phyloP scores from a whole-genome alignment of 2,329 filamentous ascomycete species.

The Colletotrichum euphorbiae region DNA sequence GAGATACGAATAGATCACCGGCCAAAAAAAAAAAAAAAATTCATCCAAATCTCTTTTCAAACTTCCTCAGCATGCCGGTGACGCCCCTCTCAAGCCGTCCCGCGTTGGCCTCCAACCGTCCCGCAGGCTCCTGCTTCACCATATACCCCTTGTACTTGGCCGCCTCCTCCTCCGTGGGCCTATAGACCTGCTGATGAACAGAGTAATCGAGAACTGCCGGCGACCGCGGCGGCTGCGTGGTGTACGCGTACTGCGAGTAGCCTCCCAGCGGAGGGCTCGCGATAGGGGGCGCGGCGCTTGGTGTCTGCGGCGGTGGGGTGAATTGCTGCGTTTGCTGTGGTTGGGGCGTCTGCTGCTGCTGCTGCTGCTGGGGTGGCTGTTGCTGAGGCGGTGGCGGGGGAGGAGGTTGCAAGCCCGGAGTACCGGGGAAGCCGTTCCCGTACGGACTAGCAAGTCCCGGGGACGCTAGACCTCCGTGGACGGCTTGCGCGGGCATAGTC shows the following conservation, averaged over 20 bases:
- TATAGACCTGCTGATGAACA: slow-evolving; percentile 77
- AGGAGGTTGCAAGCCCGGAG: slow-evolving; percentile 57
- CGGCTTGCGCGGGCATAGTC: slow-evolving; percentile 58
- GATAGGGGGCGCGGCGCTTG: slow-evolving; percentile 45
- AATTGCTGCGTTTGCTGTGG: slow-evolving; percentile 45
- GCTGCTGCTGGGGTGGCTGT: slow-evolving; percentile 39
- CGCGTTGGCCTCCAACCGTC: slow-evolving; percentile 72
- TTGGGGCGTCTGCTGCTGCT: slow-evolving; percentile 40
- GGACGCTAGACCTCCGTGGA: slow-evolving; percentile 51
- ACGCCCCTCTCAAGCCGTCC: slow-evolving; percentile 77
- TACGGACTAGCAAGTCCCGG: slow-evolving; percentile 58
- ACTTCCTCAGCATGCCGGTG: slow-evolving; percentile 78
- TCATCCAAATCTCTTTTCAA: slow-evolving; percentile 79
- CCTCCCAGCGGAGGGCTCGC: slow-evolving; percentile 62
- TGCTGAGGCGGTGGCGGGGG: slow-evolving; percentile 46
- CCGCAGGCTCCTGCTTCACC: slow-evolving; percentile 58
- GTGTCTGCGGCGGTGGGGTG: slow-evolving; percentile 44
- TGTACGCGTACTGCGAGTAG: slow-evolving; percentile 66
- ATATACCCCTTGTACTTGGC: slow-evolving; percentile 56
- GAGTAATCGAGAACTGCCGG: slow-evolving; percentile 58
- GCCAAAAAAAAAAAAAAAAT: not conserved
- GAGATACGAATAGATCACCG: too few species aligned
- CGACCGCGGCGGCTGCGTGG: slow-evolving; percentile 41
- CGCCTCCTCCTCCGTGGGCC: slow-evolving; percentile 73
- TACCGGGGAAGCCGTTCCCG: slow-evolving; percentile 57